phyloP scores from a whole-genome alignment of 495 filamentous ascomycete genomes.

The Aspergillus asperescens region DNA sequence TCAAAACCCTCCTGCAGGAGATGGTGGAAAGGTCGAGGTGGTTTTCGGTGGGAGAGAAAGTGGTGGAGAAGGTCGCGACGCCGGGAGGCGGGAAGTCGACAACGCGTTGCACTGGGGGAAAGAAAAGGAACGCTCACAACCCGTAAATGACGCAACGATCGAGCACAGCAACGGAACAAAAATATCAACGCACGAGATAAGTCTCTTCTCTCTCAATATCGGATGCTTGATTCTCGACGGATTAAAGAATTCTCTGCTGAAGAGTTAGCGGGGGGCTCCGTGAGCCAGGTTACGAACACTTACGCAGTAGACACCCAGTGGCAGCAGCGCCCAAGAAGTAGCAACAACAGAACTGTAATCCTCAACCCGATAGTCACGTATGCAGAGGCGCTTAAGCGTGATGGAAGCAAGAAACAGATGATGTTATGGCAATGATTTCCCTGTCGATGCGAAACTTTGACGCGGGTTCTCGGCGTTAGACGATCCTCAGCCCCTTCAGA shows the following conservation, averaged over 20 bases:
- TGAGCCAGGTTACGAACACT: neutral
- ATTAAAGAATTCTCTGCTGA: constrained; percentile 3
- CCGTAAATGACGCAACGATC: constrained; percentile 27
- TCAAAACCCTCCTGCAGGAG: constrained; percentile 10
- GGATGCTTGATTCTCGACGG: neutral
- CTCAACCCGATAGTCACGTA: neutral
- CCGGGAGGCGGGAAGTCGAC: constrained; percentile 38
- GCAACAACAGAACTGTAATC: neutral
- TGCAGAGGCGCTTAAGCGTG: neutral
- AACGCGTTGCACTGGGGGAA: constrained; percentile 36
- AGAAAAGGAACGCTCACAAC: constrained; percentile 14
- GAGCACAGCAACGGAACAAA: constrained; percentile 10
- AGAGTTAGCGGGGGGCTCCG: neutral
- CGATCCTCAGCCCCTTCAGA: constrained; percentile 9
- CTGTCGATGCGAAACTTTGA: constrained; percentile 7
- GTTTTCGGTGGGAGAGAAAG: constrained; percentile 23
- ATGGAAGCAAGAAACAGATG: neutral
- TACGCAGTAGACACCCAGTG: neutral
- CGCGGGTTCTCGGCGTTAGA: constrained; percentile 7
- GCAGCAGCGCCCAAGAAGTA: neutral
- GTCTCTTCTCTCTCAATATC: neutral
- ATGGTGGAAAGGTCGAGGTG: constrained; percentile 20
- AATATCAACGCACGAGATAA: neutral
- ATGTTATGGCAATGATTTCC: neutral
- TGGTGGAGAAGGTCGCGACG: constrained; percentile 42